Base-by-base conservation (phyloP, 805 yeast genomes). In the Saccharomycopsis lassenensis region DNA sequence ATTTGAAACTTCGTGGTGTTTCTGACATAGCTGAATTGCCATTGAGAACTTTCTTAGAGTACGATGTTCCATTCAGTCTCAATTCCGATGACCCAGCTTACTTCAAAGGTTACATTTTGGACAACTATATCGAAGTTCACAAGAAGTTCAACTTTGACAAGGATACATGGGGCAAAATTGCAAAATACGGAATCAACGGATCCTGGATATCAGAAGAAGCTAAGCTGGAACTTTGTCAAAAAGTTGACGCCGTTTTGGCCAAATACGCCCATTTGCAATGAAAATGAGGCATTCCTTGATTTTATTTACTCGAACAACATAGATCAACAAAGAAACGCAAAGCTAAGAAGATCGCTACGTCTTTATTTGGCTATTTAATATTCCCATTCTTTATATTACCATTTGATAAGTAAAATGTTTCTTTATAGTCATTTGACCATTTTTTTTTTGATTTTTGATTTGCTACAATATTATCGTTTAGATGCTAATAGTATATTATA, bases 31-130 rank as follows among this genome's bases (percentile, higher is more conserved):
- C 64, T 1, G 76, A 83, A 49, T 59, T 82, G 44, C 94, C 94
- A 31, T 63, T 82, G 43, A 61, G 63, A 33, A 57, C 62, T 47
- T 71, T 78, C 46, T 55, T 83, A 33, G 81, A 77, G 6, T 61
- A 63, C 21, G 64, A 69, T 43, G 78, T 81, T 16, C 77, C 84
- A 19, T 77, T 83, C 55, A 75, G 85, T 29, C 63, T 82, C 53
- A 83, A 83, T 56, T 74, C 82, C 3, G 85, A 77, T 52, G 86
- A 77, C 52, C 86, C 86, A 26, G 82, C 91, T 3, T 82, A 82
- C 54, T 82, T 82, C 52, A 89, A 89, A 32, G 89, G 85, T n/a
- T 81, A 80, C 56, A 73, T 81, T 46, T 59, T 82, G 46, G 89
- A 82, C 51, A 82, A 81, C 56, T 82, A 81, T 55, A 51, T 69